Evolutionary conservation across 352 stramenopile genomes (phyloP), one percentile per base, ranked within the genome.

Genomic region (Phytopythium helicoides): DNA sequence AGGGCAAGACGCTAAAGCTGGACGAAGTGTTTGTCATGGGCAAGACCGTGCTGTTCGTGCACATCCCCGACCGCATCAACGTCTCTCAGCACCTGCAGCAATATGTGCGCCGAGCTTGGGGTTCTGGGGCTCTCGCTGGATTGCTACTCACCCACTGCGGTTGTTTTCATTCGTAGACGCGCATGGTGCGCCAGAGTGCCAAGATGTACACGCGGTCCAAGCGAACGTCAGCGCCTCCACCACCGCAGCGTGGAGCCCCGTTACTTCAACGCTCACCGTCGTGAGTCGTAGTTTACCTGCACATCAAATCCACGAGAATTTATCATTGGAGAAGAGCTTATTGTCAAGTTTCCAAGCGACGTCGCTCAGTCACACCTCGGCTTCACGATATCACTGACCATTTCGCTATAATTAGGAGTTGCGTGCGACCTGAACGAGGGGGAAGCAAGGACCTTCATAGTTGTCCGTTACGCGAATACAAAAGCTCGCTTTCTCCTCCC

Each of bases 21-120:
- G 86, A 95, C 39, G 86, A 95, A 39, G 76, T 95, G 18, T 95
- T 94, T 28, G 81, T 95, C 49, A 95, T 95, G 82, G 86, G 86
- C 47, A 84, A 83, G 37, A 93, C 79, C 12, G 75, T 95, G 47
- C 61, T 95, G 11, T 95, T 85, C 56, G 86, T 95, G 18, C 82
- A 95, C 62, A 93, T 95, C 26, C 86, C 86, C 4, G 81, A 95
- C 60, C 75, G 79, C 14, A 89, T 94, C 68, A 89, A 92, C 66
- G 76, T 93, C 58, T 75, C 76, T 22, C 71, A 81, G 47, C 81
- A 90, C 40, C 76, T 91, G 25, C 73, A 83, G 51, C 75, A 94
- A 76, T 91, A 92, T 41, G 81, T 91, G 22, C 52, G 19, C 49
- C 28, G 5, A 9, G 28, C 28, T 33, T 33, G 28, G 28, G 28